These are phyloP conservation scores for Protomyces inundatus DNA, from an alignment of 1,139 yeast genomes.

Conservation along the genomic window DNA sequence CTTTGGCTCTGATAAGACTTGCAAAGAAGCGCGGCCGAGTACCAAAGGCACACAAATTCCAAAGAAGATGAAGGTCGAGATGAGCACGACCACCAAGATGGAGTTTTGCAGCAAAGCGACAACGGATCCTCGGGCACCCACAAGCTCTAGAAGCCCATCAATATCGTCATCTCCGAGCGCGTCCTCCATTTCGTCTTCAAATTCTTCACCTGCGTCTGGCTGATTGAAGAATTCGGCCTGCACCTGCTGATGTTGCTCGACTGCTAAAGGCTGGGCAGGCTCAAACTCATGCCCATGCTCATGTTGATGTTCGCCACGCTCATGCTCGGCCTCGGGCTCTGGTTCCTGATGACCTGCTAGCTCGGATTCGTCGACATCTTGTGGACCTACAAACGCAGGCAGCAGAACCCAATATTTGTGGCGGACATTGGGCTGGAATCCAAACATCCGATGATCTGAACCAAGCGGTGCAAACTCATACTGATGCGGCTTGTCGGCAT, in stretches of 20 bases:
- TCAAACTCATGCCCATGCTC: neutral
- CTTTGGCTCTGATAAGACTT: neutral
- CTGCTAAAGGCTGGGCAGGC: neutral
- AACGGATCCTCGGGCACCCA: conserved; percentile 39
- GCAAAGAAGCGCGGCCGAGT: conserved; percentile 10
- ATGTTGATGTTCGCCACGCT: neutral
- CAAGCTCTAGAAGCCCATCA: conserved; percentile 34
- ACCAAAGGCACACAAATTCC: conserved; percentile 20
- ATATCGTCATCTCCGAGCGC: conserved; percentile 34
- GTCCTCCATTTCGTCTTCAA: conserved; percentile 27
- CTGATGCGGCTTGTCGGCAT: too few species aligned
- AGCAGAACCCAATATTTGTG: too few species aligned
- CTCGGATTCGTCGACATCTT: too few species aligned
- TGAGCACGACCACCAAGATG: conserved; percentile 31
- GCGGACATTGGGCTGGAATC: too few species aligned
- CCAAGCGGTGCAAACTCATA: too few species aligned
- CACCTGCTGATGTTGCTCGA: neutral
- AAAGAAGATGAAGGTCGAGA: conserved; percentile 28
- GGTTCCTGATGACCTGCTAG: too few species aligned
- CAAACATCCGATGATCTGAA: too few species aligned
- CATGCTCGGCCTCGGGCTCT: neutral
- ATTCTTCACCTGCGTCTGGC: neutral
- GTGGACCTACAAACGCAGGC: too few species aligned
- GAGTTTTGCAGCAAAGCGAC: conserved; percentile 33
- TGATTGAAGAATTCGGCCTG: neutral